These are phyloP conservation scores for Ormosia emarginata DNA, from an alignment of 306 rosid genomes.

Conservation along the genomic window DNA sequence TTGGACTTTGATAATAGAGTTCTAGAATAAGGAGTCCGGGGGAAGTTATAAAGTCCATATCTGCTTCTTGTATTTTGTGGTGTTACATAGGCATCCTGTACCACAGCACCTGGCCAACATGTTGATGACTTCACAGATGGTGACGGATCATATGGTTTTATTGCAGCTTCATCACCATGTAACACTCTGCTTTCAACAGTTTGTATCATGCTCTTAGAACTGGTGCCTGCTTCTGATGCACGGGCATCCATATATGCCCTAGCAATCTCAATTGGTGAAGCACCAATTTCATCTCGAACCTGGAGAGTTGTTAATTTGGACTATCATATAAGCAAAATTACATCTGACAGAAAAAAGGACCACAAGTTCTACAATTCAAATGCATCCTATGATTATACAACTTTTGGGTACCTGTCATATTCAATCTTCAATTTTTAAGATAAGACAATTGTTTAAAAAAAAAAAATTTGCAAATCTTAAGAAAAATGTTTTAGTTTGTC, in stretches of 20 bases:
- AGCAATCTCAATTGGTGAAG: constrained; percentile 88
- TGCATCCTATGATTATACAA: background rate
- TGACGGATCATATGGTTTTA: constrained; percentile 46
- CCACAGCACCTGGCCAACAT: constrained; percentile 90
- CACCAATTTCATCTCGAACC: constrained; percentile 57
- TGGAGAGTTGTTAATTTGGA: constrained; percentile 32
- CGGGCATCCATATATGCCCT: constrained; percentile 82
- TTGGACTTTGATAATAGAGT: constrained; percentile 68
- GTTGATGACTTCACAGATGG: constrained; percentile 50
- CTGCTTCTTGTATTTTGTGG: constrained; percentile 67
- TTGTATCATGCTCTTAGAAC: constrained; percentile 36
- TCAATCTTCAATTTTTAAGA: background rate
- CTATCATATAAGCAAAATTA: background rate
- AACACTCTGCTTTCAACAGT: constrained; percentile 37
- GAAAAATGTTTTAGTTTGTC: background rate
- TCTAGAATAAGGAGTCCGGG: constrained; percentile 89
- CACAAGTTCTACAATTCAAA: background rate
- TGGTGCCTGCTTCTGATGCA: constrained; percentile 48
- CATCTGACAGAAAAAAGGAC: background rate
- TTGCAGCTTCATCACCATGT: constrained; percentile 39
- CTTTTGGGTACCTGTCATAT: background rate
- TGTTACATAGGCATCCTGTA: constrained; percentile 54
- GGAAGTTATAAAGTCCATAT: constrained; percentile 62
- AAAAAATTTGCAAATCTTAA: background rate
- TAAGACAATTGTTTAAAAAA: background rate